A percentile compares a stretch with the other conserved stretches of the same genome.
Evolutionary conservation across 176 grass and related monocot genomes (phyloP).

Genomic region (Cymbopogon citratus): DNA sequence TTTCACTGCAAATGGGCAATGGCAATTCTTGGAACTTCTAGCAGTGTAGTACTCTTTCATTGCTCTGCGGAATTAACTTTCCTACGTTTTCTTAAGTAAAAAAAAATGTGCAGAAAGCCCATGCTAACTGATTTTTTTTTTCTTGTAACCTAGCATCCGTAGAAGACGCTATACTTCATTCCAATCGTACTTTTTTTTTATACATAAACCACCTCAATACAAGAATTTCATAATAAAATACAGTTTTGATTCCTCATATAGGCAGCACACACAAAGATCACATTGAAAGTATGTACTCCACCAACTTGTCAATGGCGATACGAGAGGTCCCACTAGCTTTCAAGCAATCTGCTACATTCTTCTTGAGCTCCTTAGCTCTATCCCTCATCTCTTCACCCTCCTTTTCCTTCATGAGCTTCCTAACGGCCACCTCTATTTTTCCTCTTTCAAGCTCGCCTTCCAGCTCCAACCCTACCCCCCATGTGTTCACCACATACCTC

Average conservation of each 20-base stretch:
- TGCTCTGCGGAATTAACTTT: not conserved
- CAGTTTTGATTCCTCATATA: not conserved
- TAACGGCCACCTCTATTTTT: not conserved
- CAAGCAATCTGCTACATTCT: not conserved
- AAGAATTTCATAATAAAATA: not conserved
- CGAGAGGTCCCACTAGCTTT: not conserved
- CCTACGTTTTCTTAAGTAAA: not conserved
- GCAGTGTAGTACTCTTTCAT: not conserved
- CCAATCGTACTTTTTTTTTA: not conserved
- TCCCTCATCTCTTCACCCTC: not conserved
- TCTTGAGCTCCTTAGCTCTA: slow-evolving; percentile 13
- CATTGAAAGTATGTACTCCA: not conserved
- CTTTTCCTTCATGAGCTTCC: slow-evolving; percentile 17
- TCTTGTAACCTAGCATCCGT: no score
- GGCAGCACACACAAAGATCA: not conserved
- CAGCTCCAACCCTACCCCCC: slow-evolving; percentile 29
- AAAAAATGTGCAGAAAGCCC: not conserved
- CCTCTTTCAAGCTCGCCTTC: slow-evolving; percentile 18
- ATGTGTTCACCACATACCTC: not conserved
- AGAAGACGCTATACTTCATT: not conserved
- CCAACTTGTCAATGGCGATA: not conserved
- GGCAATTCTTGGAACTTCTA: not conserved
- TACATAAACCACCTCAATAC: not conserved
- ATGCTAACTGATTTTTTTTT: no score
- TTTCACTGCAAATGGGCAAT: no score